Evolutionary conservation across 352 stramenopile species (phyloP).

Genomic region (Phytophthora pluvialis): DNA sequence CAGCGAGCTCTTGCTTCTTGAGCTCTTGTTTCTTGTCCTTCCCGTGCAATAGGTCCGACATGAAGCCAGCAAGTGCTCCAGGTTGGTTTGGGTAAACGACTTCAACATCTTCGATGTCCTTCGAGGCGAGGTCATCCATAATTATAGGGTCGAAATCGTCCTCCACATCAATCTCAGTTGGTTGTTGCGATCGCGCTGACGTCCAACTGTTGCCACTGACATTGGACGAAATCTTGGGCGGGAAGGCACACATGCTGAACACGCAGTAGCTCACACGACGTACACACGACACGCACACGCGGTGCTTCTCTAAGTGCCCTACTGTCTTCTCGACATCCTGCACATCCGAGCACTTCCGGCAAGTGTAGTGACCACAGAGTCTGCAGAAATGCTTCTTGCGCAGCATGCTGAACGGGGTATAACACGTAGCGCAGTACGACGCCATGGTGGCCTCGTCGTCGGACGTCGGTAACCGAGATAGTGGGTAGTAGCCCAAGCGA

Average conservation of each 20-base stretch:
- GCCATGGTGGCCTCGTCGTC: conserved; percentile 32
- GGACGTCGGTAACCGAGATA: conserved; percentile 34
- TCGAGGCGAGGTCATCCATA: conserved; percentile 43
- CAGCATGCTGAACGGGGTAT: conserved; percentile 51
- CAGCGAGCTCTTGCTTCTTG: conserved; percentile 23
- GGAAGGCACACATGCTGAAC: conserved; percentile 45
- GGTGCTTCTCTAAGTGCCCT: conserved; percentile 48
- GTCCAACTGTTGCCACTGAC: conserved; percentile 35
- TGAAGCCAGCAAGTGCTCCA: conserved; percentile 25
- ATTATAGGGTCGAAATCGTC: conserved; percentile 41
- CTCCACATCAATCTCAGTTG: conserved; percentile 28
- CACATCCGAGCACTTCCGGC: conserved; percentile 55
- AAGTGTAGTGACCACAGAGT: conserved; percentile 61
- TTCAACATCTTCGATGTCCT: conserved; percentile 49
- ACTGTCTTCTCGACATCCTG: conserved; percentile 55
- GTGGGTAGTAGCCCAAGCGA: conserved; percentile 57
- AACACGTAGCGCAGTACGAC: conserved; percentile 53
- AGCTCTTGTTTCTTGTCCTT: conserved; percentile 34
- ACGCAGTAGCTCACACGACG: conserved; percentile 56
- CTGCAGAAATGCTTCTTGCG: conserved; percentile 62
- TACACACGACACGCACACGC: conserved; percentile 57
- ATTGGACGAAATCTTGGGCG: conserved; percentile 31
- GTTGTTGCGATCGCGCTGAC: conserved; percentile 20
- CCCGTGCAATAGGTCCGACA: conserved; percentile 29
- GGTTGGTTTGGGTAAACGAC: conserved; percentile 24